Percentiles rank a stretch among this genome's conserved stretches.
These are phyloP conservation scores for Pholiota adiposa DNA, from an alignment of 1,284 basidiomycete genomes.

Conservation along the genomic window DNA sequence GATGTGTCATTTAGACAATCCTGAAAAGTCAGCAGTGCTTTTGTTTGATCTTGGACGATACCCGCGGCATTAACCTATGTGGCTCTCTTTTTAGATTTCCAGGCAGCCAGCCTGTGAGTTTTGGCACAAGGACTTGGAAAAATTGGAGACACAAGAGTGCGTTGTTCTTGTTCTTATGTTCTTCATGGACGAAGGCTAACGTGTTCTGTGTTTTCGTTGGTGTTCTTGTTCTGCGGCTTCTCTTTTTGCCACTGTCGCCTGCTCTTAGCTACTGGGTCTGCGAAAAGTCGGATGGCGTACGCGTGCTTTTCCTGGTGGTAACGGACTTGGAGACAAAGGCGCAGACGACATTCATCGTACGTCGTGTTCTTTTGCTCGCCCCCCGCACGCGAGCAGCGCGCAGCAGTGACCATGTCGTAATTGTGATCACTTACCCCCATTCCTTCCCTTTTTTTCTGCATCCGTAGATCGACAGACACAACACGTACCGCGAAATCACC, in stretches of 20 bases:
- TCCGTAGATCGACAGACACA: constrained; percentile 91
- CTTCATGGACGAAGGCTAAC: constrained; percentile 1
- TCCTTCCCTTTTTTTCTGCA: not conserved
- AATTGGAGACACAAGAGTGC: constrained; percentile 86
- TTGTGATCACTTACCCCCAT: not conserved
- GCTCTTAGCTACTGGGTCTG: constrained; percentile 93
- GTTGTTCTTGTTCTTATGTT: constrained; percentile 31
- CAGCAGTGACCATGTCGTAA: not conserved
- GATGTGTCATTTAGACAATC: constrained; percentile 62
- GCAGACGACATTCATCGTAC: constrained; percentile 85
- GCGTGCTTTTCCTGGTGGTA: constrained; percentile 87
- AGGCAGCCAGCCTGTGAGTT: constrained; percentile 93
- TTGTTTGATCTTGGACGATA: constrained; percentile 7
- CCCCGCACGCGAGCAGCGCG: not conserved
- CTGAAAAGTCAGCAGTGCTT: constrained; percentile 23
- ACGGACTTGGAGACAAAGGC: constrained; percentile 65
- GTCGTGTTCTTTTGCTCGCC: constrained; percentile 28
- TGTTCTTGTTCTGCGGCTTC: not conserved
- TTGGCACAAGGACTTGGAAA: constrained; percentile 69
- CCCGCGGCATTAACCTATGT: constrained; percentile 22
- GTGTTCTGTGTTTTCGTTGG: not conserved
- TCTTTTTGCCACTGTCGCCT: no score
- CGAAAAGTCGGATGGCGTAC: constrained; percentile 98
- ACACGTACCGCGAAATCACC: constrained; percentile 76
- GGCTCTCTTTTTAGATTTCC: constrained; percentile 68